Evolutionary conservation across 331 rosid genomes (phyloP), one percentile per base, ranked within the genome.

Genomic region (Pyrus hybrid): DNA sequence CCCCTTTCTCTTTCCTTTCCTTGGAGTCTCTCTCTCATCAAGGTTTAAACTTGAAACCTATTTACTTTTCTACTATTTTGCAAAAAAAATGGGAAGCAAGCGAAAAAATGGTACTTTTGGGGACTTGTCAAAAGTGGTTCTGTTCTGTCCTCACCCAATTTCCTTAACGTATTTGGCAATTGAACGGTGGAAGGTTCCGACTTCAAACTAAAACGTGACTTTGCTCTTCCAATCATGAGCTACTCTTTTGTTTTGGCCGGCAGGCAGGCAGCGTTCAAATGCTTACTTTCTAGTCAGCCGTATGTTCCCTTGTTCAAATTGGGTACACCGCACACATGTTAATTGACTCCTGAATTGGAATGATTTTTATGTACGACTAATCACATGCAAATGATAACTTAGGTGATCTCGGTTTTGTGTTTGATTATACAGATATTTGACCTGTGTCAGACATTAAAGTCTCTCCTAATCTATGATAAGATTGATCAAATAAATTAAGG

Each of bases 1-100:
- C 32, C 45, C 67, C 65, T 45, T 47, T 57, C 78, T 73, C 68
- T 60, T 71, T 41, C 29, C 71, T n/a, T 72, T 78, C 37, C 63
- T 62, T 29, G 76, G 60, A 16, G 29, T 33, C 43, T 51, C 1
- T 35, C 43, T 51, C n/a, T n/a, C n/a, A n/a, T 8, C 37, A 16
- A 16, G 29, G 6, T 35, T 58, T 9, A 9, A 2, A 7, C 54
- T 72, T 72, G 20, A 60, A 33, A 28, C 45, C 69, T 30, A 64
- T 2, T 64, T 20, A 18, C 51, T 32, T 64, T 60, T 72, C 57
- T 58, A 23, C 18, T 14, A 6, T 22, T 49, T 56, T 71, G 26
- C 18, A 1, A 64, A 64, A 47, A 47, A 71, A 57, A 72, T 13
- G 21, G 23, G 22, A 21, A 17, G 16, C 51, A 13, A 21, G 68